These are phyloP conservation scores for Fusarium miscanthi DNA, from an alignment of 2,329 filamentous ascomycete genomes.

Conservation along the genomic window DNA sequence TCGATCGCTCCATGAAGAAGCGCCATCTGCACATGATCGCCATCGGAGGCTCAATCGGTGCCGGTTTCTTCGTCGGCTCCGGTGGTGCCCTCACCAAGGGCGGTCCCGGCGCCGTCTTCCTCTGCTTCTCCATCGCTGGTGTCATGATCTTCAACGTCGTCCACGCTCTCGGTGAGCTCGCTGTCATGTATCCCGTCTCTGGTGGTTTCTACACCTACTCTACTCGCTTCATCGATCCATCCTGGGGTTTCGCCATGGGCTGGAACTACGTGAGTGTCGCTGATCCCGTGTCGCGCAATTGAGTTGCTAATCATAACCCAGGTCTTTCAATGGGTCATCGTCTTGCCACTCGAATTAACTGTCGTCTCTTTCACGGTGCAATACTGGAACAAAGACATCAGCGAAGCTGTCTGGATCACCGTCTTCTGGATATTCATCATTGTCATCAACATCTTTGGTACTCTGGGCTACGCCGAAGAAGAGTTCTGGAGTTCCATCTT, in stretches of 20 bases:
- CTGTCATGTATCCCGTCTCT: constrained; percentile 71
- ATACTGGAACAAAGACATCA: constrained; percentile 62
- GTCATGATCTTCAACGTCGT: constrained; percentile 72
- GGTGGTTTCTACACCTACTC: constrained; percentile 73
- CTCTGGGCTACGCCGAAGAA: constrained; percentile 64
- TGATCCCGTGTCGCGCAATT: accelerated
- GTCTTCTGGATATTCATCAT: constrained; percentile 63
- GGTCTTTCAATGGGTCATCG: constrained; percentile 62
- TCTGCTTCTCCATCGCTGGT: constrained; percentile 67
- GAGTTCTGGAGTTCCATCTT: constrained; percentile 67
- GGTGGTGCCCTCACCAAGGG: constrained; percentile 64
- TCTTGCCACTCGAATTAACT: constrained; percentile 62
- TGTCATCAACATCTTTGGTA: constrained; percentile 66
- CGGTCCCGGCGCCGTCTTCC: constrained; percentile 58
- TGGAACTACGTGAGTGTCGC: constrained; percentile 48
- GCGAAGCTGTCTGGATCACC: constrained; percentile 63
- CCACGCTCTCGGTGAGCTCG: constrained; percentile 70
- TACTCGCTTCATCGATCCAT: constrained; percentile 70
- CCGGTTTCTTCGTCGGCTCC: constrained; percentile 72
- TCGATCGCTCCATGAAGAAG: constrained; percentile 63
- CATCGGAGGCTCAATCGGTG: constrained; percentile 70
- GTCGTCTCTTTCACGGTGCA: constrained; percentile 62
- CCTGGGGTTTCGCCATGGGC: constrained; percentile 68
- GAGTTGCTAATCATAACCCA: background rate
- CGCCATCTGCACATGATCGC: constrained; percentile 73